Conservation (phyloP, 192 early-diverging fungal species). For the Podila epicladia region DNA sequence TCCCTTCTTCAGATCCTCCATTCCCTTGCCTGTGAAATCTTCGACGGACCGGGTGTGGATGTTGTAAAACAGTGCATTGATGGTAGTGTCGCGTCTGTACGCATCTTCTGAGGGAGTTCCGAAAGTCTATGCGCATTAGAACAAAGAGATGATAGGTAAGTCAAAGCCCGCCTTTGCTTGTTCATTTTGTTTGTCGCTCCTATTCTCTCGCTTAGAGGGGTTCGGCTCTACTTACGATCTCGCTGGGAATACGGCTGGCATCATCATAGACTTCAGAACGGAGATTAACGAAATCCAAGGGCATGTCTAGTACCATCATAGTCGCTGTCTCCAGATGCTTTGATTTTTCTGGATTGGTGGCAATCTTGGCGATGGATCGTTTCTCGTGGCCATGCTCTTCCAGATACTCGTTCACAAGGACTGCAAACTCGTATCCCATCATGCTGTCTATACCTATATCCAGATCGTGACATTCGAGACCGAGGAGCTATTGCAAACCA, state of each 20-base stretch:
- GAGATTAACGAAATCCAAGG: slow-evolving; percentile 96
- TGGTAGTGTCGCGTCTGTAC: slow-evolving; percentile 93
- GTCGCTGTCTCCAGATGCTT: slow-evolving; percentile 99
- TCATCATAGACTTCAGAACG: slow-evolving; percentile 90
- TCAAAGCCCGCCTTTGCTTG: no score
- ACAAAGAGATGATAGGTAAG: background rate
- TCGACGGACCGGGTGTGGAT: slow-evolving; percentile 85
- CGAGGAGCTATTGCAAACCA: slow-evolving; percentile 72
- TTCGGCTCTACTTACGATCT: slow-evolving; percentile 54
- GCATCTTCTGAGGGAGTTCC: slow-evolving; percentile 95
- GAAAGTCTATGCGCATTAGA: slow-evolving; percentile 58
- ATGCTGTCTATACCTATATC: slow-evolving; percentile 95
- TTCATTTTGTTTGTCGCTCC: no score
- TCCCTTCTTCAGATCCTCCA: slow-evolving; percentile 76
- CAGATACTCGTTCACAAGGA: slow-evolving; percentile 74
- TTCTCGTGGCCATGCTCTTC: slow-evolving; percentile 41
- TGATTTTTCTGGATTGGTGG: slow-evolving; percentile 91
- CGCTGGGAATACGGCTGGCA: slow-evolving; percentile 80
- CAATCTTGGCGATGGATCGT: slow-evolving; percentile 82
- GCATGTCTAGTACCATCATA: slow-evolving; percentile 76
- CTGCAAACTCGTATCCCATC: slow-evolving; percentile 93
- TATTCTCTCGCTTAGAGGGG: no score
- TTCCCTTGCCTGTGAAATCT: slow-evolving; percentile 84
- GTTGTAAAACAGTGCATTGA: slow-evolving; percentile 99
- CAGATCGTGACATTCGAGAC: slow-evolving; percentile 86